Evolutionary conservation across 106 monocot species (phyloP), one percentile per base, ranked within the genome.

Genomic region (Apostasia shenzhenica): DNA sequence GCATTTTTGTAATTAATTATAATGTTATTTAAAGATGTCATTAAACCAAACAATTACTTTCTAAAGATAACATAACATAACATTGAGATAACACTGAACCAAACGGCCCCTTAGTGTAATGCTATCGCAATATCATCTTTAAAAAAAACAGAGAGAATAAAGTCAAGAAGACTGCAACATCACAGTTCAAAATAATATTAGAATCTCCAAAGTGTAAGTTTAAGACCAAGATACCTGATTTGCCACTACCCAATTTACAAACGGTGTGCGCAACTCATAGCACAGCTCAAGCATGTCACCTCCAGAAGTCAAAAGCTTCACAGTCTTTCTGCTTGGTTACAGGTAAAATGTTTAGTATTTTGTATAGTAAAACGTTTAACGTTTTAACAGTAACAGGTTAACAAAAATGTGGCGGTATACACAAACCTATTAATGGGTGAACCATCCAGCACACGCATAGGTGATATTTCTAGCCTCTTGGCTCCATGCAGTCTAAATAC

Each of bases 251-350:
- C 88, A 92, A 57, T 73, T 85, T 71, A 92, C 75, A 85, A 93
- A 99, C 57, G 92, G 90, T 68, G 80, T 76, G 6, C 97, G 89
- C 57, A 99, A 77, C 42, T 99, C 97, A 81, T 87, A 67, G 66
- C 89, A 87, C 7, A 92, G 92, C 79, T 99, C 92, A 67, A 99
- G 85, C 82, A 99, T 90, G 68, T 90, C 79, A 61, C 97, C 97
- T 67, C 90, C 87, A 58, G 81, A 79, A 67, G 81, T 90, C 70
- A 99, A 73, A 63, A 90, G 75, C 73, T 87, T 92, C 57, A 87
- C 85, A 46, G 84, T 71, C 55, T 80, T 99, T 81, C 85, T 80
- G 63, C 67, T 70, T 73, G 47, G 14, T 48, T 41, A 12, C 2
- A 68, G 63, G 43, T 49, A 68, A 78, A 60, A 14, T 50, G 39